phyloP scores from a whole-genome alignment of 1,139 yeast genomes.

The Suhomyces maxii region DNA sequence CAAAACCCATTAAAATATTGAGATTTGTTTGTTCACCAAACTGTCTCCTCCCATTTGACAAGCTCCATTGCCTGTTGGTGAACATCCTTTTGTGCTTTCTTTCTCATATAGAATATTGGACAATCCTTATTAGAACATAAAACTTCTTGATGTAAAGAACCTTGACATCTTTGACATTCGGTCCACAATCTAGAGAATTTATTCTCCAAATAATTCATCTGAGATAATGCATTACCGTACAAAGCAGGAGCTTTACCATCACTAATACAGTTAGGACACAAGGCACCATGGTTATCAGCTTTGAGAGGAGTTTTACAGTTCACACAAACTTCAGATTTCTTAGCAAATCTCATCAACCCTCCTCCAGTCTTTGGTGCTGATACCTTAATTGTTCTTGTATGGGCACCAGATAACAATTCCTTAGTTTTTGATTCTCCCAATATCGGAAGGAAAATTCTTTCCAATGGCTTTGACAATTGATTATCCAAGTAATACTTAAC shows the following conservation, averaged over 20 bases:
- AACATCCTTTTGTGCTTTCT: constrained; percentile 88
- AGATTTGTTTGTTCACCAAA: constrained; percentile 40
- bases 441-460: constrained; percentile 93
- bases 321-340: constrained; percentile 83
- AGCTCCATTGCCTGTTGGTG: constrained; percentile 67
- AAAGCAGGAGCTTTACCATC: constrained; percentile 64
- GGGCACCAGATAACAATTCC: constrained; percentile 76
- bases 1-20: too few species aligned
- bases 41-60: constrained; percentile 66
- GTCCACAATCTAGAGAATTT: constrained; percentile 94
- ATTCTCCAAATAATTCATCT: constrained; percentile 76
- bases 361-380: constrained; percentile 71
- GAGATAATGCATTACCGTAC: constrained; percentile 76
- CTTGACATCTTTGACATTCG: constrained; percentile 97
- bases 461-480: constrained; percentile 88
- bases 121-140: constrained; percentile 94
- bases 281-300: constrained; percentile 65
- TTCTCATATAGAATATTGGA: constrained; percentile 96
- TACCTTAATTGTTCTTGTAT: constrained; percentile 76
- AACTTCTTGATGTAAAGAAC: constrained; percentile 93
- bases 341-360: constrained; percentile 89
- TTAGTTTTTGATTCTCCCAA: constrained; percentile 83
- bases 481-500: constrained; percentile 92
- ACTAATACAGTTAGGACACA: constrained; percentile 76
- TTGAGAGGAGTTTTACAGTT: constrained; percentile 82